Evolutionary conservation across 2,329 filamentous ascomycete species (phyloP).

Genomic region (Fusarium odoratissimum): DNA sequence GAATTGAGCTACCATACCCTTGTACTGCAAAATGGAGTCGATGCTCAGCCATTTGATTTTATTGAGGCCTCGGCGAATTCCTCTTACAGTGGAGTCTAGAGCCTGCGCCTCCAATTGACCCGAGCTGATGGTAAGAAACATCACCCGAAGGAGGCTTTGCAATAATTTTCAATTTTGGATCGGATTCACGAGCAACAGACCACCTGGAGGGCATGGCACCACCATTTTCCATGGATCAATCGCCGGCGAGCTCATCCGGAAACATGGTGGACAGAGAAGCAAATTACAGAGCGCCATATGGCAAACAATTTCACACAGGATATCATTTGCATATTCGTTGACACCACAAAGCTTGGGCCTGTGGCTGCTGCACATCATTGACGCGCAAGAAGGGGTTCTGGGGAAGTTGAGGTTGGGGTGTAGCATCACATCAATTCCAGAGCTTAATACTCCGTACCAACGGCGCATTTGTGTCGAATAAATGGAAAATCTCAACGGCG

Average conservation of each 20-base stretch:
- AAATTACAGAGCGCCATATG: slow-evolving; percentile 31
- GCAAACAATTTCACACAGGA: slow-evolving; percentile 30
- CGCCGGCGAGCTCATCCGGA: slow-evolving; percentile 19
- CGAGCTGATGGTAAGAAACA: slow-evolving; percentile 35
- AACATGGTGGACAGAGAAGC: slow-evolving; percentile 9
- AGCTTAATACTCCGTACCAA: not conserved
- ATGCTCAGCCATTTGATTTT: not conserved
- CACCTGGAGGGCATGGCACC: slow-evolving; percentile 17
- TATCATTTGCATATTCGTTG: slow-evolving; percentile 22
- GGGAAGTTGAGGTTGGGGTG: slow-evolving; percentile 34
- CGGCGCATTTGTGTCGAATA: not conserved
- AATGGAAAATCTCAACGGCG: not conserved
- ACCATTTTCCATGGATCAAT: slow-evolving; percentile 18
- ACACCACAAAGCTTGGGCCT: slow-evolving; percentile 41
- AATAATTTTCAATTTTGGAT: slow-evolving; percentile 6
- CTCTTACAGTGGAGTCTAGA: slow-evolving; percentile 3
- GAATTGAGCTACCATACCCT: slow-evolving; percentile 13
- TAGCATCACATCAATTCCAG: slow-evolving; percentile 10
- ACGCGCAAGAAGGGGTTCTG: slow-evolving; percentile 36
- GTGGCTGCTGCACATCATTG: slow-evolving; percentile 46
- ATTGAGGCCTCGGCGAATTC: slow-evolving; percentile 14
- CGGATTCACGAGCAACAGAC: slow-evolving; percentile 9
- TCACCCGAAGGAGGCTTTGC: slow-evolving; percentile 11
- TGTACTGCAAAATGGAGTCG: slow-evolving; percentile 21
- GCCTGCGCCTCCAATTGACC: slow-evolving; percentile 28